Evolutionary conservation across 2,329 filamentous ascomycete genomes (phyloP), one percentile per base, ranked within the genome.

Genomic region (Xylaria hypoxylon): DNA sequence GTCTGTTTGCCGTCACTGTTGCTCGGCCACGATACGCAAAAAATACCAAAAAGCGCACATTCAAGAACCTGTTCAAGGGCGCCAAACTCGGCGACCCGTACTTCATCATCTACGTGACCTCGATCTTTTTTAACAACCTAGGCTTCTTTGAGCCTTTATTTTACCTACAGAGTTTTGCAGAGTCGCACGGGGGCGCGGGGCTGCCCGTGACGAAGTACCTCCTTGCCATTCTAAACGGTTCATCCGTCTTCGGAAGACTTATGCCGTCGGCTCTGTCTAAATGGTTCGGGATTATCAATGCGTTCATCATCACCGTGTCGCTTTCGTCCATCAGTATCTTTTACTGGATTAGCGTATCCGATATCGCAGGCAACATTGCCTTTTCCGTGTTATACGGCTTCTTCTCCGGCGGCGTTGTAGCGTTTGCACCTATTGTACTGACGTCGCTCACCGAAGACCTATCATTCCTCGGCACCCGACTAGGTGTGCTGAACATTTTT

Each of bases 141-240:
- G 68, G 68, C 22, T 64, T 68, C 52, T 70, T 70, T 57, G 56
- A 59, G 26, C 68, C 68, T n/a, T 26, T 65, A 2, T 68, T 70
- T 55, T 70, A 70, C 38, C 50, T 70, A 2, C 48, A 68, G 59
- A 58, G 53, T 2, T 70, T 66, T n/a, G 65, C 68, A 15, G 56
- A 61, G 35, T 45, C 51, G 8, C 62, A 68, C 42, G 65, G 68
- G 1, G 62, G 55, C 4, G 65, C 62, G 10, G 57, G 55, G n/a
- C 13, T 53, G n/a, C 28, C 73, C 24, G 70, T 84, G 5, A 79
- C 79, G 1, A 75, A 78, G 17, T 85, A 86, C 65, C 77, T 86
- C 26, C 75, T 87, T 4, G 77, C 85, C 2, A 82, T 87, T 52
- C 79, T 86, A 56, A 87, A 86, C 72, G 83, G 81, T 1, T 80